phyloP scores from a whole-genome alignment of 2,329 filamentous ascomycete genomes.

The Fusarium equiseti region DNA sequence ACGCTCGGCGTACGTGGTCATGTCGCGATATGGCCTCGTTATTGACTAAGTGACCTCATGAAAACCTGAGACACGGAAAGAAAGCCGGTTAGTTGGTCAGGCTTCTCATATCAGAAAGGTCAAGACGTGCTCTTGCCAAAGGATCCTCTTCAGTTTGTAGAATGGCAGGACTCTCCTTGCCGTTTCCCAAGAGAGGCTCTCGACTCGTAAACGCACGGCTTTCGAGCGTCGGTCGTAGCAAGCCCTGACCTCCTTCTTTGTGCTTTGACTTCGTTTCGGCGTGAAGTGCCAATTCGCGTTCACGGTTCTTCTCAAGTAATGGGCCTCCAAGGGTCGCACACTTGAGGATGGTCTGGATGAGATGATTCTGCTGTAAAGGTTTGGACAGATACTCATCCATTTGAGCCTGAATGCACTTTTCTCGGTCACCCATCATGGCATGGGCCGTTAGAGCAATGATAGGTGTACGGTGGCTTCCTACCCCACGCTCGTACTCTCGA shows the following conservation, averaged over 20 bases:
- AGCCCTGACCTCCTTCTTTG: conserved; percentile 53
- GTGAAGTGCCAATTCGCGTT: conserved; percentile 67
- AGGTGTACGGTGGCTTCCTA: conserved; percentile 84
- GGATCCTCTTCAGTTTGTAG: conserved; percentile 62
- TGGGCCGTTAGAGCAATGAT: conserved; percentile 98
- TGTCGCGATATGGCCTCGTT: conserved; percentile 22
- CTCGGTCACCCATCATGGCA: conserved; percentile 97
- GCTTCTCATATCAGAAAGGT: conserved; percentile 56
- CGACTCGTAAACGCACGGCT: conserved; percentile 77
- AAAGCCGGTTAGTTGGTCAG: conserved; percentile 51
- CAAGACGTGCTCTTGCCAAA: conserved; percentile 63
- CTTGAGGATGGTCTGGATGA: conserved; percentile 97
- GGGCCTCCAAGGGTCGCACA: conserved; percentile 92
- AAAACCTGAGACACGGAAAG: conserved; percentile 42
- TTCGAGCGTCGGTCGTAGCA: conserved; percentile 60
- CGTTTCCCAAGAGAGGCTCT: conserved; percentile 66
- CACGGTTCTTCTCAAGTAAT: conserved; percentile 80
- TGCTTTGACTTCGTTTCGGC: conserved; percentile 61
- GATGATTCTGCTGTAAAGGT: conserved; percentile 93
- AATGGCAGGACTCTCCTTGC: conserved; percentile 72
- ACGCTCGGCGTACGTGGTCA: conserved; percentile 6
- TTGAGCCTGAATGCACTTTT: conserved; percentile 97
- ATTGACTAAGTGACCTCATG: conserved; percentile 49
- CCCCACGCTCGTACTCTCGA: conserved; percentile 88
- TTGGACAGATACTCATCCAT: conserved; percentile 99